Base-by-base conservation (phyloP, 2,329 filamentous ascomycete genomes). In the Pleomassaria siparia region DNA sequence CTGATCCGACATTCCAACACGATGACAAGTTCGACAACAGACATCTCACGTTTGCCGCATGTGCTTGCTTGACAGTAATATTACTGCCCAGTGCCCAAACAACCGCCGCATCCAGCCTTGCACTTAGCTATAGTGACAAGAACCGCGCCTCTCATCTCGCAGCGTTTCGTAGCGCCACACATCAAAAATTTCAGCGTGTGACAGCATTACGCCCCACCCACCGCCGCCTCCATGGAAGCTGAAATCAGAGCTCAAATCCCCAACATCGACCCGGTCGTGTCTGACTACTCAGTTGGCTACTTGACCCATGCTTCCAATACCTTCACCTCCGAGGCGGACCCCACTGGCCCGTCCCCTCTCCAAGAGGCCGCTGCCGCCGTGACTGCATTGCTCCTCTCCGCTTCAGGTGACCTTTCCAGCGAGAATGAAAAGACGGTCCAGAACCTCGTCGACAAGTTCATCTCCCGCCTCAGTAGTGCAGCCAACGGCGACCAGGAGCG, bases 201-300 rank as follows among this genome's bases (percentile, higher is more conserved):
- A 49, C 43, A 35, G 26, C 26, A 32, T 43, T 43, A 26, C 46
- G 42, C 53, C 44, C 43, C 43, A 25, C 58, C 49, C 20, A 25
- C 25, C 48, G 51, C 50, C 49, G 50, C 33, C 52, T 73, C 51
- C 55, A 96, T 96, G 91, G 91, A 96, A 73, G 80, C 88, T 64
- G 89, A 95, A 75, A 90, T 96, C 69, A 87, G 87, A 75, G 79
- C 86, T 52, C 83, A 90, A 59, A 83, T 96, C 59, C 91, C 91
- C 53, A 87, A 88, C 66, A 89, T 96, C 60, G 91, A 96, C 74
- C 89, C 87, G 49, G 81, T 95, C 54, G 79, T 96, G 58, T 91
- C 90, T 40, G 89, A 95, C 74, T 96, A 96, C 74, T 94, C 91
- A 35, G 89, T 90, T 56, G 94, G 94, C 48, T 99, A 97, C 70